Base-by-base conservation (phyloP, 2,329 filamentous ascomycete genomes). In the Epichloe baconii region DNA sequence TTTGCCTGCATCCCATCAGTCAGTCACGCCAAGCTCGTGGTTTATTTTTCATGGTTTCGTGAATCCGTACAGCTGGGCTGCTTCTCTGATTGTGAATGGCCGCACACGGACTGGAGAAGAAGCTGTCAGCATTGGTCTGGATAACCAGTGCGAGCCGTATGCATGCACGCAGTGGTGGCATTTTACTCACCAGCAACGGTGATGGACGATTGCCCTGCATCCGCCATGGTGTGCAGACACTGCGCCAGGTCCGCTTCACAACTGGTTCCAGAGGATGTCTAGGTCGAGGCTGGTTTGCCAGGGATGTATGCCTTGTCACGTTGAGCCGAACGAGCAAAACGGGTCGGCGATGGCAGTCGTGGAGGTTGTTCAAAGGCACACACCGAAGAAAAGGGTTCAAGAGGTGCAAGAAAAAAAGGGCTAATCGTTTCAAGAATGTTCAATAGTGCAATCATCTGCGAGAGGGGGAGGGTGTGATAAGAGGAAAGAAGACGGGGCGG, bases 31-130 rank as follows among this genome's bases (percentile, higher is more conserved):
- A 8, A 26, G 12, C 21, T n/a, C 42, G 26, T 19, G 41, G 31
- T n/a, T 12, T 3, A n/a, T 37, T 12, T 4, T 45, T 44, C 15
- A n/a, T 34, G 47, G 15, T 23, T 21, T 42, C 35, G 34, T 45
- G 8, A n/a, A 35, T 44, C 47, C 76, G 52, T 73, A 85, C 75
- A 98, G 72, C 71, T 97, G 91, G 41, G 93, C 93, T 59, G 93
- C 93, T 76, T 98, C 93, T 71, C 89, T 78, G 59, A 97, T 96
- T 11, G 82, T 86, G 61, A 86, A 86, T 5, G 82, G 82, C 59
- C 82, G 79, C 58, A 86, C 82, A 63, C 82, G 80, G 56, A 86
- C 82, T 83, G 59, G 37, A 40, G 44, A 36, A 41, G 37, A 43
- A 42, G 17, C n/a, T 8, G 57, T 68, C 51, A 72, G 65, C 54